phyloP scores from a whole-genome alignment of 371 early-diverging fungal species.

The Syncephalastrum contaminatum region DNA sequence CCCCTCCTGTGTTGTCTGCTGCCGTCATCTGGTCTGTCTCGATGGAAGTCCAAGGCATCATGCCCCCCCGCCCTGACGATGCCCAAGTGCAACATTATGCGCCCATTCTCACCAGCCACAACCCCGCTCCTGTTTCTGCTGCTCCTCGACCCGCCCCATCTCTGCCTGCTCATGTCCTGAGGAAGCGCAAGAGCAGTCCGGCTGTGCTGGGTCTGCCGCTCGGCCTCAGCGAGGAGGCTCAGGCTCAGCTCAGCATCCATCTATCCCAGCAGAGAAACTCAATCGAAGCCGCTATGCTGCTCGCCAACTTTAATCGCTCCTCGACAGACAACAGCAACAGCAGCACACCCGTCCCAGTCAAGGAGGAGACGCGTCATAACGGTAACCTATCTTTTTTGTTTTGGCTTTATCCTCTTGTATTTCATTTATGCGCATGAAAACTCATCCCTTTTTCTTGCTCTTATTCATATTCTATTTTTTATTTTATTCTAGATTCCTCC shows the following conservation, averaged over 20 bases:
- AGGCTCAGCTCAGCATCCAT: slow-evolving; percentile 32
- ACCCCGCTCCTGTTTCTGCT: slow-evolving; percentile 5
- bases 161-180: slow-evolving; percentile 8
- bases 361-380: no score
- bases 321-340: slow-evolving; percentile 14
- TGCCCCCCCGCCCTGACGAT: slow-evolving; percentile 9
- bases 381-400: not conserved
- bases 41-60: no score
- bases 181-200: slow-evolving; percentile 50
- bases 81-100: slow-evolving; percentile 12
- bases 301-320: slow-evolving; percentile 45
- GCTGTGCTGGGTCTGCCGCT: slow-evolving; percentile 43
- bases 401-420: not conserved
- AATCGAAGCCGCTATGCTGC: slow-evolving; percentile 52
- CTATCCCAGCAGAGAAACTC: slow-evolving; percentile 48
- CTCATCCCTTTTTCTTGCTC: no score
- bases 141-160: slow-evolving; percentile 2
- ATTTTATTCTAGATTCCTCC: no score
- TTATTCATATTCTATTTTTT: no score
- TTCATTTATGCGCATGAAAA: slow-evolving; percentile 36
- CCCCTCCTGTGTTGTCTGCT: slow-evolving; percentile 7
- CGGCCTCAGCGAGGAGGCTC: slow-evolving; percentile 31
- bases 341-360: no score
- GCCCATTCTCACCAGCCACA: slow-evolving; percentile 6
- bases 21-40: slow-evolving; percentile 4